These are phyloP conservation scores for Saccharomycopsis oosterbeekiorum DNA, from an alignment of 805 yeast species.

Conservation along the genomic window DNA sequence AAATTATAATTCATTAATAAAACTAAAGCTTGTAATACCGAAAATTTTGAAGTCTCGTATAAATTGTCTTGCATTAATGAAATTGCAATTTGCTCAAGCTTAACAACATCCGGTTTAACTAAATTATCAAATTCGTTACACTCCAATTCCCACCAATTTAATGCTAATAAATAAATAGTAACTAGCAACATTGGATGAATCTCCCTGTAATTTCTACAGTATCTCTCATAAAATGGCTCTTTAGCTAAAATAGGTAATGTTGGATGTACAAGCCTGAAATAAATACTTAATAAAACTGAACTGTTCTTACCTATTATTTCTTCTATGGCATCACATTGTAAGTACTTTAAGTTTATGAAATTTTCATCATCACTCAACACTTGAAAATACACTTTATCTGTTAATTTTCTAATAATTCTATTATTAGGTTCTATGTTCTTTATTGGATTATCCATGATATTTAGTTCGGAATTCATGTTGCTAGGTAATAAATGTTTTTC, in stretches of 20 bases:
- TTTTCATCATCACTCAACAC: slow-evolving; percentile 23
- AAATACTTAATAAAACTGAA: slow-evolving; percentile 20
- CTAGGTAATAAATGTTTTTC: slow-evolving; percentile 22
- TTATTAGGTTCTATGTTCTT: slow-evolving; percentile 11
- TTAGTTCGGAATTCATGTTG: slow-evolving; percentile 11
- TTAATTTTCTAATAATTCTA: slow-evolving; percentile 20
- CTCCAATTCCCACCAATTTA: slow-evolving; percentile 22
- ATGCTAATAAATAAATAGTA: slow-evolving; percentile 24
- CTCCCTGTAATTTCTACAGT: slow-evolving; percentile 24
- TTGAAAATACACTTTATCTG: slow-evolving; percentile 21
- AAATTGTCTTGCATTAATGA: slow-evolving; percentile 23
- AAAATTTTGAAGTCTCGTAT: slow-evolving; percentile 24
- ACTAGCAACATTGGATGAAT: slow-evolving; percentile 24
- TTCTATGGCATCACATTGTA: slow-evolving; percentile 25
- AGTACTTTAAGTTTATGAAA: slow-evolving; percentile 21
- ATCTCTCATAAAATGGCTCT: slow-evolving; percentile 24
- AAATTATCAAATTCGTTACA: slow-evolving; percentile 14
- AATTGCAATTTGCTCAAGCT: slow-evolving; percentile 23
- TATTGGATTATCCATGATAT: slow-evolving; percentile 10
- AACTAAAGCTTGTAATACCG: slow-evolving; percentile 32
- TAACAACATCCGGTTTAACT: slow-evolving; percentile 20
- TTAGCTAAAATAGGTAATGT: slow-evolving; percentile 23
- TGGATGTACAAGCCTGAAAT: slow-evolving; percentile 23
- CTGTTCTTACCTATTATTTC: slow-evolving; percentile 22
- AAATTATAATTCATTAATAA: slow-evolving; percentile 25